Evolutionary conservation across 2,329 filamentous ascomycete genomes (phyloP).

Genomic region (Scedosporium apiospermum): DNA sequence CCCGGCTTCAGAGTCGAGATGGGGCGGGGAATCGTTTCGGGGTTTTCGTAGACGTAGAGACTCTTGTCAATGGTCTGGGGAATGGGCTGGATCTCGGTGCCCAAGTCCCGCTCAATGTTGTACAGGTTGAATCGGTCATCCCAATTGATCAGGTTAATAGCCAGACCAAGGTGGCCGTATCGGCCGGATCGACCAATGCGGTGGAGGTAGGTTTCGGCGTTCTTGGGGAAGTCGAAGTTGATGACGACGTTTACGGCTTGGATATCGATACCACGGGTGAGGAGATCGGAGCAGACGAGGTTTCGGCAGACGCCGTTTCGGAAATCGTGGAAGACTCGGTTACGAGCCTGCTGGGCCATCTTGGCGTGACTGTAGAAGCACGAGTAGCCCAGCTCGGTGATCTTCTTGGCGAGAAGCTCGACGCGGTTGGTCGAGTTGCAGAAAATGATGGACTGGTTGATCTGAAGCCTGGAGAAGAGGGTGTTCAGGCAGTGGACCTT

Average conservation of each 20-base stretch:
- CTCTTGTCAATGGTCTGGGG: slow-evolving; percentile 92
- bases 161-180: slow-evolving; percentile 92
- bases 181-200: slow-evolving; percentile 95
- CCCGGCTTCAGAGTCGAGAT: slow-evolving; percentile 37
- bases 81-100: slow-evolving; percentile 96
- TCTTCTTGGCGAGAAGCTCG: slow-evolving; percentile 96
- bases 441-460: slow-evolving; percentile 99
- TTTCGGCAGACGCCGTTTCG: slow-evolving; percentile 96
- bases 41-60: slow-evolving; percentile 95
- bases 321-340: slow-evolving; percentile 99
- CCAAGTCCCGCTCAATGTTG: slow-evolving; percentile 94
- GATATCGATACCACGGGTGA: slow-evolving; percentile 98
- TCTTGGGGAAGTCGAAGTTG: slow-evolving; percentile 99
- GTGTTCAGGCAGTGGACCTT: slow-evolving; percentile 99
- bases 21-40: slow-evolving; percentile 87
- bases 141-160: slow-evolving; percentile 99
- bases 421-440: slow-evolving; percentile 99
- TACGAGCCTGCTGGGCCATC: slow-evolving; percentile 94
- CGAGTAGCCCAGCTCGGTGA: slow-evolving; percentile 96
- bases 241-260: slow-evolving; percentile 99
- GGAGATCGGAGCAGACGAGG: slow-evolving; percentile 91
- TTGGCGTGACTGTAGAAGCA: slow-evolving; percentile 99
- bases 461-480: slow-evolving; percentile 96
- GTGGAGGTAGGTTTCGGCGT: slow-evolving; percentile 96
- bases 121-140: slow-evolving; percentile 98